Percentiles rank a stretch among this genome's conserved stretches.
Conservation (phyloP, 2,329 filamentous ascomycete species). For the Zopfia rhizophila region DNA sequence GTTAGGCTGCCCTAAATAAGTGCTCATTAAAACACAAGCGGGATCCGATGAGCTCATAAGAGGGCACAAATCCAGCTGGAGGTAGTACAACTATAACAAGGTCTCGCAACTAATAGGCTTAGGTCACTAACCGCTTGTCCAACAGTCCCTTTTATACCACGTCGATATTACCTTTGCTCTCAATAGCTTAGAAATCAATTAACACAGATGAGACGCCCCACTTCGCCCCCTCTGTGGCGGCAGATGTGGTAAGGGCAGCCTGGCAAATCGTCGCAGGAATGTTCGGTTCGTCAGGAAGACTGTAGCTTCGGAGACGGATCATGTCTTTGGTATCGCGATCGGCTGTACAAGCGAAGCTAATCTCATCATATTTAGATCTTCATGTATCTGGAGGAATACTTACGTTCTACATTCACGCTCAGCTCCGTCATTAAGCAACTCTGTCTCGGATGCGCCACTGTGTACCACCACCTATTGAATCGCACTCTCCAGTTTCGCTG, state of each 20-base stretch:
- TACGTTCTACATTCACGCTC: slow-evolving; percentile 14
- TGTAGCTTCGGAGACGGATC: slow-evolving; percentile 45
- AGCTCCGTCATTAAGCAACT: slow-evolving; percentile 8
- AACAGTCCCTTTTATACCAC: no score
- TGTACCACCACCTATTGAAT: slow-evolving; percentile 10
- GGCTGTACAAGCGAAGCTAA: slow-evolving; percentile 54
- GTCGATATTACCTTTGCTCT: no score
- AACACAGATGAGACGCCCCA: no score
- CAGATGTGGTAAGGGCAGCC: slow-evolving; percentile 39
- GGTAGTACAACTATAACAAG: no score
- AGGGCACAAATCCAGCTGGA: no score
- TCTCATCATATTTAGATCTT: background rate
- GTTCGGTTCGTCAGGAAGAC: slow-evolving; percentile 9
- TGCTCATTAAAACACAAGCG: no score
- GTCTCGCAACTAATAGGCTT: no score
- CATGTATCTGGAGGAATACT: slow-evolving; percentile 1
- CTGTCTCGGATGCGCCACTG: slow-evolving; percentile 6
- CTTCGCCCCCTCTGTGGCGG: no score
- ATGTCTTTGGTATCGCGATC: slow-evolving; percentile 56
- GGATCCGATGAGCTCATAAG: no score
- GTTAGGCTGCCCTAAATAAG: no score
- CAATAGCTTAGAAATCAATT: no score
- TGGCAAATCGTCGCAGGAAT: slow-evolving; percentile 16
- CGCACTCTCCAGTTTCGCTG: slow-evolving; percentile 6
- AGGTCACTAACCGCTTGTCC: no score